phyloP scores from a whole-genome alignment of 306 rosid species.

The Hippophae gyantsensis region DNA sequence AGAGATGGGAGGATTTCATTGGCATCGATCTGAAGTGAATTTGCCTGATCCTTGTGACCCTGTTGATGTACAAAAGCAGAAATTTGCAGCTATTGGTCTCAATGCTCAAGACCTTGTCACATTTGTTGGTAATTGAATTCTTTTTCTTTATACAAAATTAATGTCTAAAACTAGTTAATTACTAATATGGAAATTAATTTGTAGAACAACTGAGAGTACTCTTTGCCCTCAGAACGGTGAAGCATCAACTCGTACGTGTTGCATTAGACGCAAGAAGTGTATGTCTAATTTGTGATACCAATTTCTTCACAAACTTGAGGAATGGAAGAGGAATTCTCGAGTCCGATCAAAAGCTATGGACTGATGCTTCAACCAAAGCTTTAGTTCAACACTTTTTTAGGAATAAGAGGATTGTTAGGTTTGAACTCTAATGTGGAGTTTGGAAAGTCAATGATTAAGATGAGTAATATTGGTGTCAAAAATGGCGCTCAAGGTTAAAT shows the following conservation, averaged over 20 bases:
- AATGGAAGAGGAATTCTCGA: conserved; percentile 41
- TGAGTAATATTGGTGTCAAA: conserved; percentile 49
- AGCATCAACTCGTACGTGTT: conserved; percentile 27
- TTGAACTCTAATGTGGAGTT: conserved; percentile 38
- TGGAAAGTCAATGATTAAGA: conserved; percentile 54
- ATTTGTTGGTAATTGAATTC: conserved; percentile 37
- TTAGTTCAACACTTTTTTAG: conserved; percentile 32
- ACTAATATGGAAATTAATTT: not conserved
- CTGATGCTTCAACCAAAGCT: conserved; percentile 38
- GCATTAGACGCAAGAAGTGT: conserved; percentile 38
- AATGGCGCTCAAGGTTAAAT: conserved; percentile 41
- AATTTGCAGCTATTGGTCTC: conserved; percentile 39
- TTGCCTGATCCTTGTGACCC: conserved; percentile 34
- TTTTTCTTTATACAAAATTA: not conserved
- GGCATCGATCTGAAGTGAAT: conserved; percentile 25
- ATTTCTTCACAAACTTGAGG: conserved; percentile 33
- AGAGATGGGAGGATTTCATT: conserved; percentile 45
- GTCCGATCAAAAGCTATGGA: conserved; percentile 55
- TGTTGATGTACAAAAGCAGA: conserved; percentile 28
- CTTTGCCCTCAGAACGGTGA: conserved; percentile 47
- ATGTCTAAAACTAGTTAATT: not conserved
- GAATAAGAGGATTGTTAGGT: conserved; percentile 22
- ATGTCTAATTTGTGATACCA: conserved; percentile 26
- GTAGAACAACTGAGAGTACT: conserved; percentile 26
- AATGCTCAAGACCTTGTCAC: conserved; percentile 49